Evolutionary conservation across 805 yeast species (phyloP).

Genomic region (Kluyveromyces aestuarii): DNA sequence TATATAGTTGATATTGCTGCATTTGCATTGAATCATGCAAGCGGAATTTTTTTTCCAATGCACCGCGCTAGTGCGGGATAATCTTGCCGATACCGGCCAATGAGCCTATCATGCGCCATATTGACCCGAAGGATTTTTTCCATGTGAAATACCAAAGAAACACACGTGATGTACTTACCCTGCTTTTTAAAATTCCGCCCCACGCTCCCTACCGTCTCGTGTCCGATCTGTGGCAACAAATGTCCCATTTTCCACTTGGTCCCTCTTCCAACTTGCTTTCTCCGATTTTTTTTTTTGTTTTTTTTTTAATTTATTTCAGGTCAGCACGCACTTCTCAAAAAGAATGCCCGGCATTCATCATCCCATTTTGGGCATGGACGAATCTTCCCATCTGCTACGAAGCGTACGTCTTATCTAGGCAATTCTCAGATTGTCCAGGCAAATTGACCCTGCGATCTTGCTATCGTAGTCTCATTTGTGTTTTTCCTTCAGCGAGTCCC

Average conservation of each 20-base stretch:
- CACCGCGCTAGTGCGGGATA: not conserved
- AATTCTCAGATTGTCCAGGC: not conserved
- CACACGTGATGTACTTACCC: too few species aligned
- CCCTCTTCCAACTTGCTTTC: not conserved
- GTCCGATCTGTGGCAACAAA: too few species aligned
- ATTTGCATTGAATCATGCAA: not conserved
- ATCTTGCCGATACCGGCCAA: not conserved
- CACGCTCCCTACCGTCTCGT: too few species aligned
- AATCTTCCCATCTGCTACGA: not conserved
- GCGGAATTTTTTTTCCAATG: not conserved
- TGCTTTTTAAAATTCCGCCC: too few species aligned
- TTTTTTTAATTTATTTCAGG: not conserved
- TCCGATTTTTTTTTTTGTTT: not conserved
- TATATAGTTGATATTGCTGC: too few species aligned
- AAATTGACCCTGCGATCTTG: not conserved
- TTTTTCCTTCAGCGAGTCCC: not conserved
- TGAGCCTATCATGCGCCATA: not conserved
- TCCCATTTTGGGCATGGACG: not conserved
- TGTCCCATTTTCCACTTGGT: too few species aligned
- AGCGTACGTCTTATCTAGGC: not conserved
- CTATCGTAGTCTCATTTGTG: not conserved
- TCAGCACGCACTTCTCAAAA: not conserved
- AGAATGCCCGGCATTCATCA: not conserved
- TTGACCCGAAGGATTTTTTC: too few species aligned
- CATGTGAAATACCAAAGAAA: too few species aligned